Percentiles rank a stretch among this genome's conserved stretches.
phyloP scores from a whole-genome alignment of 2,329 filamentous ascomycete genomes.

The Diplodia scrobiculata region DNA sequence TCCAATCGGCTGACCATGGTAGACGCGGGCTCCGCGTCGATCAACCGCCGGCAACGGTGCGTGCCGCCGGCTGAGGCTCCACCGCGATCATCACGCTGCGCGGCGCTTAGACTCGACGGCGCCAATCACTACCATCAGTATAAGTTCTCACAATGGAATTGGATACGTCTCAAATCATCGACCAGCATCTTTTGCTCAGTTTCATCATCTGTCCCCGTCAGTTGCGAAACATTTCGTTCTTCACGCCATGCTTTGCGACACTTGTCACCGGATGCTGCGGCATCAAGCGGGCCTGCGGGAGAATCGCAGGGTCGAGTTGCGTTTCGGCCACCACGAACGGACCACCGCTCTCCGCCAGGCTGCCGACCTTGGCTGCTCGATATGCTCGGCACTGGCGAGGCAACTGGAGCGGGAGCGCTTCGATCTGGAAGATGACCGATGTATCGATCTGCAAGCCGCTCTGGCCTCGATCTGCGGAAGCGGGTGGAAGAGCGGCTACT shows the following conservation, averaged over 20 bases:
- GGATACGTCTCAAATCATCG: not conserved
- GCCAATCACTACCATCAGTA: not conserved
- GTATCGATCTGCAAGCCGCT: slow-evolving; percentile 2
- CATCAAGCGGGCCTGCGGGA: slow-evolving; percentile 28
- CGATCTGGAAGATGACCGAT: not conserved
- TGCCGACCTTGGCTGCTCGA: slow-evolving; percentile 24
- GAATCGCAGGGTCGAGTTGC: slow-evolving; percentile 28
- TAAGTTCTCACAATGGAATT: not conserved
- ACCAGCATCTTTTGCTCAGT: not conserved
- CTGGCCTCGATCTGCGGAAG: not conserved
- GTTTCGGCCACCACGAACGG: slow-evolving; percentile 30
- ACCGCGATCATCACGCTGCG: not conserved
- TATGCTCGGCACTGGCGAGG: slow-evolving; percentile 29
- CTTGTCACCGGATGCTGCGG: slow-evolving; percentile 30
- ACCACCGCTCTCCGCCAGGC: slow-evolving; percentile 18
- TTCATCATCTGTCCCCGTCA: not conserved
- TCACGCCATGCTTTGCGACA: slow-evolving; percentile 27
- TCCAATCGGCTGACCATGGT: not conserved
- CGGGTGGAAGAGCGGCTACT: slow-evolving; percentile 13
- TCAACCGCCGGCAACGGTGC: not conserved
- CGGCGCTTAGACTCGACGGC: not conserved
- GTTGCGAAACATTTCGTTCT: not conserved
- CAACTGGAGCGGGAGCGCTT: slow-evolving; percentile 4
- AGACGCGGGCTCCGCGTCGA: not conserved
- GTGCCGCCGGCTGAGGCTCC: not conserved